Evolutionary conservation across 257 asterid species (phyloP), one percentile per base, ranked within the genome.

Genomic region (Fraxinus anomala): DNA sequence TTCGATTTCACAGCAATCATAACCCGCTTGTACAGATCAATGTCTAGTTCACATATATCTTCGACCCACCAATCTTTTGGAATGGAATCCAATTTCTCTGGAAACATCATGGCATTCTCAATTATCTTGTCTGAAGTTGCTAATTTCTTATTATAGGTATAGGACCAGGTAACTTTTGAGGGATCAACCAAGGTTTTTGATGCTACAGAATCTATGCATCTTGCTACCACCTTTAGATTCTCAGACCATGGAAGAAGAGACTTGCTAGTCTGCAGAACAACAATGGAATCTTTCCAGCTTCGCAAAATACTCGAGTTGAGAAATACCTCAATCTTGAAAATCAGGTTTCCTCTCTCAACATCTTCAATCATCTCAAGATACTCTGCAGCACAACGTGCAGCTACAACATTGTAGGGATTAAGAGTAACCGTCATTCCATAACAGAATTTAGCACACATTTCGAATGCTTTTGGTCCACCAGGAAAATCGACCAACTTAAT

Each of bases 21-120:
- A 47, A 94, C 97, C 79, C 88, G 86, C 82, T 89, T 92, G 88
- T 83, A 94, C 37, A 89, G 87, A 79, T 91, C 93, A 74, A 92
- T 87, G 71, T 94, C 97, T 80, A 94, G 72, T 39, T 92, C 97
- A 36, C 97, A 94, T 77, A 92, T 82, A 82, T 94, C 97, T 84
- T 94, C 97, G 14, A 89, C 78, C 98, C 98, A 94, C 98, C 98
- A 94, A 77, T 92, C 98, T 80, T 77, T 94, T 0, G 97, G 93
- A 77, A 90, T 89, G 0, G 84, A 70, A n/a, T 82, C 92, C n/a
- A 54, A 26, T 81, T 83, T 89, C 34, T 80, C 88, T 0, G 89
- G 82, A 37, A 85, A 80, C 76, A 83, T 89, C 28, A 78, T 26
- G 67, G 85, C 88, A 63, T 70, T 76, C 77, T 81, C 90, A 24